A percentile compares a stretch with the other conserved stretches of the same genome.
Evolutionary conservation across 1,284 basidiomycete species (phyloP).

Genomic region (Sanghuangporus weigelae): DNA sequence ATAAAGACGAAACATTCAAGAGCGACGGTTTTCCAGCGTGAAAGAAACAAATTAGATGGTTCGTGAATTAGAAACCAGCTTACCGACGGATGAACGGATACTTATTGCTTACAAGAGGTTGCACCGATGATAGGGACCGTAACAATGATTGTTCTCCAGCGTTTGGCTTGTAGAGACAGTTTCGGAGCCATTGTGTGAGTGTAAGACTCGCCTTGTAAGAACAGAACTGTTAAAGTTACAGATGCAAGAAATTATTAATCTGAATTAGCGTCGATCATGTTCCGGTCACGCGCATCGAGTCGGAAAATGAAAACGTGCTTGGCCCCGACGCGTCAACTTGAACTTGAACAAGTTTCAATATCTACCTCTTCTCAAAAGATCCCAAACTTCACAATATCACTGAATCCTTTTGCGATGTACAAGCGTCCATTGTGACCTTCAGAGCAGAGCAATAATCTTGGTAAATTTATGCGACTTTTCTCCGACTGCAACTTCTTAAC

Average conservation of each 20-base stretch:
- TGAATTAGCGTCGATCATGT: too few relatives aligned
- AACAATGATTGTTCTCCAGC: slow-evolving; percentile 54
- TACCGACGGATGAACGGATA: too few relatives aligned
- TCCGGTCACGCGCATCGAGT: too few relatives aligned
- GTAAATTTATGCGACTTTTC: neutral
- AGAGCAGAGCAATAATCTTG: neutral
- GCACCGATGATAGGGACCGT: slow-evolving; percentile 57
- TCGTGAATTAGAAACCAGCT: too few relatives aligned
- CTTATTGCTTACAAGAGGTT: slow-evolving; percentile 38
- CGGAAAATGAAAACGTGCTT: too few relatives aligned
- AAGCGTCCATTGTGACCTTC: neutral
- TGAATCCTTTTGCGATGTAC: neutral
- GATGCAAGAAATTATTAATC: too few relatives aligned
- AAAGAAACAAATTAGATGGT: slow-evolving; percentile 17
- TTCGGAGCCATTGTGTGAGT: neutral
- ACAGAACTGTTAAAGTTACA: neutral
- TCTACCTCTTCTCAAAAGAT: too few relatives aligned
- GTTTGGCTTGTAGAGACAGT: slow-evolving; percentile 37
- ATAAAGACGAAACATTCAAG: neutral
- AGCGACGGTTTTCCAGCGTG: neutral
- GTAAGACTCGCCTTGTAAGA: neutral
- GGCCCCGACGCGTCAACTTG: too few relatives aligned
- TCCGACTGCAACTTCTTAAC: neutral
- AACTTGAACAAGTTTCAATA: too few relatives aligned
- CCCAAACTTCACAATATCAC: too few relatives aligned